Percentiles rank a stretch among this genome's conserved stretches.
Evolutionary conservation across 306 rosid species (phyloP).

Genomic region (Inga leiocalycina): DNA sequence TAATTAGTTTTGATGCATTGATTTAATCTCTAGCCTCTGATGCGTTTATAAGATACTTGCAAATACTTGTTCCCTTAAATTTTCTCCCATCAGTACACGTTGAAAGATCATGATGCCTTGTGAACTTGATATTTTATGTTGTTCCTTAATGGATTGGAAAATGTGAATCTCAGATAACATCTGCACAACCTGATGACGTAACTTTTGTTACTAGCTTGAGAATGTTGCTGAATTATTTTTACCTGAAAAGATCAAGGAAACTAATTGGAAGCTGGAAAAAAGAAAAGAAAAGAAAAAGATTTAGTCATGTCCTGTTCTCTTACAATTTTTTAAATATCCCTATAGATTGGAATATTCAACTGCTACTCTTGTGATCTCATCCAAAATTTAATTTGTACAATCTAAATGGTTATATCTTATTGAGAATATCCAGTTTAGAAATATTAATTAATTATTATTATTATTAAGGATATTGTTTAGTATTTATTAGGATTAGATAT

Average conservation of each 20-base stretch:
- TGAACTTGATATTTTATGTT: not conserved
- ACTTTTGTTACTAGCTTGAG: constrained; percentile 21
- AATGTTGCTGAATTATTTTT: not conserved
- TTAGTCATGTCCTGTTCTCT: constrained; percentile 7
- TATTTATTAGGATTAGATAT: too few species aligned
- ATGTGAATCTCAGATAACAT: constrained; percentile 19
- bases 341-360: not conserved
- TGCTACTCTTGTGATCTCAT: not conserved
- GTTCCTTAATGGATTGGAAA: constrained; percentile 18
- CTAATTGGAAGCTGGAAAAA: not conserved
- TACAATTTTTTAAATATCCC: not conserved
- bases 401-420: not conserved
- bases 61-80: not conserved
- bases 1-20: constrained; percentile 8
- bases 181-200: constrained; percentile 13
- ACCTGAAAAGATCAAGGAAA: not conserved
- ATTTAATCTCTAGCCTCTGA: constrained; percentile 20
- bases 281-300: not conserved
- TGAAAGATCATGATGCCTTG: constrained; percentile 13
- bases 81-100: not conserved
- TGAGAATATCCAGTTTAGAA: too few species aligned
- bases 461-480: too few species aligned
- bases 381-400: constrained; percentile 1
- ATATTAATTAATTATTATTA: too few species aligned
- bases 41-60: not conserved